Conservation (phyloP, 2,329 filamentous ascomycete species). For the Myotisia sp. region DNA sequence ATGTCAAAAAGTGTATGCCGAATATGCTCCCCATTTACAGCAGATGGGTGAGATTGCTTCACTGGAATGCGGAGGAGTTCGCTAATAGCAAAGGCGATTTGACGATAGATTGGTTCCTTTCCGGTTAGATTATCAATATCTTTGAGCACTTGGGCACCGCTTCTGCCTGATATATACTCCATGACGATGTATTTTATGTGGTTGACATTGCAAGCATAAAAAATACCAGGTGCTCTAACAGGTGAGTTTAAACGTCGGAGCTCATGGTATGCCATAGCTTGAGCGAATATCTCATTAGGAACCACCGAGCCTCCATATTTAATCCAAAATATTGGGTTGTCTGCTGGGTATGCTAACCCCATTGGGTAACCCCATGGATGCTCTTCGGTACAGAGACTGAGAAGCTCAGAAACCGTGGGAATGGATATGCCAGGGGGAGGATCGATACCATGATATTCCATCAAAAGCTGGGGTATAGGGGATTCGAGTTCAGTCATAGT, state of each 20-base stretch:
- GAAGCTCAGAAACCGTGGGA: slow-evolving; percentile 3
- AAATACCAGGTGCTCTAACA: slow-evolving; percentile 4
- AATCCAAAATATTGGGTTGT: slow-evolving; percentile 4
- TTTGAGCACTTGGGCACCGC: slow-evolving; percentile 5
- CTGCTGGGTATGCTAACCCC: slow-evolving; percentile 1
- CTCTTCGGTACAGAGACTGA: slow-evolving; percentile 2
- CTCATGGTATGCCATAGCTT: slow-evolving; percentile 4
- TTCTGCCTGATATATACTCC: slow-evolving; percentile 7
- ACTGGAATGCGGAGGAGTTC: slow-evolving; percentile 14
- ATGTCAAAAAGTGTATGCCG: slow-evolving; percentile 9
- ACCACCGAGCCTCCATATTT: slow-evolving; percentile 3
- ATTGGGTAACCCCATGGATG: background rate
- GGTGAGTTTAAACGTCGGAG: slow-evolving; percentile 3
- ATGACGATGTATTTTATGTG: slow-evolving; percentile 7
- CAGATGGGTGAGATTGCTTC: slow-evolving; percentile 4
- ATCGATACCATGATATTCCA: slow-evolving; percentile 2
- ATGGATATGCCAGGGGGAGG: slow-evolving; percentile 1
- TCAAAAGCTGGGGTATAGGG: too few relatives aligned
- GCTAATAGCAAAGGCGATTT: slow-evolving; percentile 10
- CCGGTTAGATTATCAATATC: slow-evolving; percentile 6
- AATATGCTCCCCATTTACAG: background rate
- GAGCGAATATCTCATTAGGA: slow-evolving; percentile 3
- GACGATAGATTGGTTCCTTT: slow-evolving; percentile 8
- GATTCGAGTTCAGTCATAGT: too few relatives aligned
- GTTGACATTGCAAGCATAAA: slow-evolving; percentile 4